Percentiles rank a stretch among this genome's conserved stretches.
Evolutionary conservation across 2,329 filamentous ascomycete genomes (phyloP).

Genomic region (Colletotrichum limetticola): DNA sequence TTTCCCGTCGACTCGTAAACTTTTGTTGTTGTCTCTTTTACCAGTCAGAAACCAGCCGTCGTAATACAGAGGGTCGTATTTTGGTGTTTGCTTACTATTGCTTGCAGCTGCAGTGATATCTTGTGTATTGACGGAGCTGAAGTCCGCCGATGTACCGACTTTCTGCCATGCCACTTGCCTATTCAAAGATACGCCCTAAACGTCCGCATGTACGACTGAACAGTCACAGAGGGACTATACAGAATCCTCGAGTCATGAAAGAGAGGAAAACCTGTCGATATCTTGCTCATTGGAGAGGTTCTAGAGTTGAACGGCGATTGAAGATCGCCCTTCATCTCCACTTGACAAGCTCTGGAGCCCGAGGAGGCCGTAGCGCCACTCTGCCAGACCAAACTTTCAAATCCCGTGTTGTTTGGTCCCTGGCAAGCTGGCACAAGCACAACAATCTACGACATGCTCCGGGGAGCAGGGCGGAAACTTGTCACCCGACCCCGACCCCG

Average conservation of each 20-base stretch:
- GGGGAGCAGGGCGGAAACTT: neutral
- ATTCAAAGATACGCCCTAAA: neutral
- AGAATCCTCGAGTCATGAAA: neutral
- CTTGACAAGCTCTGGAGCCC: neutral
- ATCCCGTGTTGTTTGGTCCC: neutral
- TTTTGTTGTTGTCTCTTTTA: neutral
- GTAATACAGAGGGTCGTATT: neutral
- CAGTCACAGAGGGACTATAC: neutral
- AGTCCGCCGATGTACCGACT: neutral
- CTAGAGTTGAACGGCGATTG: neutral
- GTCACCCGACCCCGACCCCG: neutral
- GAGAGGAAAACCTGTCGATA: neutral
- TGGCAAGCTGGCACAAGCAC: neutral
- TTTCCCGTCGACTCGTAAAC: neutral
- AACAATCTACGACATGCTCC: neutral
- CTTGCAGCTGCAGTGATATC: neutral
- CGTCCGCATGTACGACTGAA: neutral
- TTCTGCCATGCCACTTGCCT: neutral
- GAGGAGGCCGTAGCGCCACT: neutral
- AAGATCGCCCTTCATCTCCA: neutral
- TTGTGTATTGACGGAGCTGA: neutral
- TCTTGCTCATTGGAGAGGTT: neutral
- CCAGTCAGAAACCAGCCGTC: neutral
- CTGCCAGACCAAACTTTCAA: constrained; percentile 3
- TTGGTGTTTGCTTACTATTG: neutral